Evolutionary conservation across 179 eudicot species (phyloP).

Genomic region (Vitellaria paradoxa): DNA sequence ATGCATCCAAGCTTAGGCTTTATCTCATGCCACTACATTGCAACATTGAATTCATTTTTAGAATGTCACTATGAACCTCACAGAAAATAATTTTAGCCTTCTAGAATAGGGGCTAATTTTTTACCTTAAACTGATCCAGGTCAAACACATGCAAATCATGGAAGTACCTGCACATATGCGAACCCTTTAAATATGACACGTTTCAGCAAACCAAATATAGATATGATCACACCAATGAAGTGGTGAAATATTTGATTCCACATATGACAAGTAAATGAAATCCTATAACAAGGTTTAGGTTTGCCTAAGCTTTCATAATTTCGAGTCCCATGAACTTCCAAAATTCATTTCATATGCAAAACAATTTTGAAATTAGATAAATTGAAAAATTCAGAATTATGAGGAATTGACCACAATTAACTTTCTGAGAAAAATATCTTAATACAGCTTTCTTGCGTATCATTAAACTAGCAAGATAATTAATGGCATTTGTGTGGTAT

Average conservation of each 20-base stretch:
- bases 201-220: background rate
- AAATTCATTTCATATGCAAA: background rate
- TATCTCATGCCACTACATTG: conserved; percentile 91
- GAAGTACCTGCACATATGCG: conserved; percentile 59
- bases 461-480: background rate
- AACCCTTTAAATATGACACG: background rate
- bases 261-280: background rate
- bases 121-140: conserved; percentile 94
- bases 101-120: conserved; percentile 1
- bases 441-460: background rate
- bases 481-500: background rate
- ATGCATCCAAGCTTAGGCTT: conserved; percentile 81
- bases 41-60: conserved; percentile 14
- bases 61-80: background rate
- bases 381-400: background rate
- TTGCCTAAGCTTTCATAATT: background rate
- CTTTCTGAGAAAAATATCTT: background rate
- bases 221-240: background rate
- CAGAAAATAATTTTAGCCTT: conserved; percentile 6
- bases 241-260: background rate
- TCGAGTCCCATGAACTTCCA: background rate
- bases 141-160: conserved; percentile 94
- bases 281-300: background rate
- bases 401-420: background rate
- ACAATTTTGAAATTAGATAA: background rate